phyloP scores from a whole-genome alignment of 495 filamentous ascomycete genomes.

The Trichoderma orchidacearum region DNA sequence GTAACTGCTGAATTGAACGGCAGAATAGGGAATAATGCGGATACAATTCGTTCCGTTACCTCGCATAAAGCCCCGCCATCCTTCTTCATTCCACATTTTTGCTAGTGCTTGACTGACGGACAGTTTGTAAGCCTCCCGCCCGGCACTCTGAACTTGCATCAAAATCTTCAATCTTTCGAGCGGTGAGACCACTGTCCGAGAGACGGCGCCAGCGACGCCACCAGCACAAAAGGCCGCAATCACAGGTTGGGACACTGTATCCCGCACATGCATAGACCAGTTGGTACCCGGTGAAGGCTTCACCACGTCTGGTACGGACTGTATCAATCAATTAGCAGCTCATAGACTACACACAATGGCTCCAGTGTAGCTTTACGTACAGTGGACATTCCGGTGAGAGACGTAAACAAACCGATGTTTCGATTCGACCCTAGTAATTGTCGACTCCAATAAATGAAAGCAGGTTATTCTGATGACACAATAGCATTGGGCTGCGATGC shows the following conservation, averaged over 20 bases:
- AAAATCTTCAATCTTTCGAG: constrained; percentile 93
- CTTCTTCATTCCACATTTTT: constrained; percentile 96
- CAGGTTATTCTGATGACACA: background rate
- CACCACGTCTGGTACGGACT: background rate
- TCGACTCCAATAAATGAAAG: background rate
- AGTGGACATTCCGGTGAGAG: background rate
- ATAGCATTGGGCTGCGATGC: background rate
- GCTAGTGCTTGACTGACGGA: constrained; percentile 75
- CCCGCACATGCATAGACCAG: constrained; percentile 15
- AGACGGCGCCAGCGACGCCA: constrained; percentile 92
- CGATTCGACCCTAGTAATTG: background rate
- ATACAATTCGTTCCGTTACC: constrained; percentile 98
- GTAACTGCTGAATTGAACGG: constrained; percentile 95
- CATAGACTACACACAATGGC: background rate
- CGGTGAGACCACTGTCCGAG: constrained; percentile 88
- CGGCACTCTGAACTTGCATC: constrained; percentile 87
- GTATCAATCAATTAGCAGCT: background rate
- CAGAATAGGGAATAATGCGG: constrained; percentile 93
- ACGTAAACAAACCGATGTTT: background rate
- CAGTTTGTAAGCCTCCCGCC: constrained; percentile 82
- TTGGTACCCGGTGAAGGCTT: background rate
- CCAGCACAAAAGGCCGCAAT: constrained; percentile 90
- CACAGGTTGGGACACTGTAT: constrained; percentile 60
- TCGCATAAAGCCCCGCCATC: constrained; percentile 90
- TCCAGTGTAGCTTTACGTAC: background rate